Conservation (phyloP, 441 rosid species). For the Macaranga tanarius region DNA sequence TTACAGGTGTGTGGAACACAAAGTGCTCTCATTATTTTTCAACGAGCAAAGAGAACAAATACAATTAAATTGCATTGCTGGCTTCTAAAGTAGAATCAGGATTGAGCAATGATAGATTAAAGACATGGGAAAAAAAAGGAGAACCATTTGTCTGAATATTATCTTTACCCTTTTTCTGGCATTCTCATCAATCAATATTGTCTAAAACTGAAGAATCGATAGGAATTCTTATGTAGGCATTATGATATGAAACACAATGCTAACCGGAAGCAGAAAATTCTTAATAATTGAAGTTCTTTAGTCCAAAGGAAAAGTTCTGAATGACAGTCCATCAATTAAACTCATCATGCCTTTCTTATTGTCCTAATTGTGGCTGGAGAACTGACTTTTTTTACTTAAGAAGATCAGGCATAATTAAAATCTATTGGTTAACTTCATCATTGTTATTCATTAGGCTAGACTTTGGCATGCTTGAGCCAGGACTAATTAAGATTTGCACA, state of each 20-base stretch:
- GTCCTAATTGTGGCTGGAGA: background rate
- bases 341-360: background rate
- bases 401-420: background rate
- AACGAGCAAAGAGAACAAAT: background rate
- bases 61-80: background rate
- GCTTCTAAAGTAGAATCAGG: background rate
- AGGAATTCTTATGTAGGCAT: background rate
- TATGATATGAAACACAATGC: background rate
- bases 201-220: background rate
- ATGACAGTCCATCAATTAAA: background rate
- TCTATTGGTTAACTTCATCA: background rate
- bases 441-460: background rate
- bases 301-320: background rate
- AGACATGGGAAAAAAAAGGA: background rate
- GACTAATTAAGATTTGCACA: background rate
- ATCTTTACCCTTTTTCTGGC: background rate
- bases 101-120: background rate
- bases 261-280: background rate
- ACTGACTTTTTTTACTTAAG: background rate
- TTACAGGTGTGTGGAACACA: conserved; percentile 57
- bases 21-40: background rate
- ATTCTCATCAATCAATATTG: background rate
- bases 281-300: background rate
- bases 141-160: background rate
- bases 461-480: background rate